phyloP scores from a whole-genome alignment of 164 flowering plant species.

The Aristolochia fimbriata region DNA sequence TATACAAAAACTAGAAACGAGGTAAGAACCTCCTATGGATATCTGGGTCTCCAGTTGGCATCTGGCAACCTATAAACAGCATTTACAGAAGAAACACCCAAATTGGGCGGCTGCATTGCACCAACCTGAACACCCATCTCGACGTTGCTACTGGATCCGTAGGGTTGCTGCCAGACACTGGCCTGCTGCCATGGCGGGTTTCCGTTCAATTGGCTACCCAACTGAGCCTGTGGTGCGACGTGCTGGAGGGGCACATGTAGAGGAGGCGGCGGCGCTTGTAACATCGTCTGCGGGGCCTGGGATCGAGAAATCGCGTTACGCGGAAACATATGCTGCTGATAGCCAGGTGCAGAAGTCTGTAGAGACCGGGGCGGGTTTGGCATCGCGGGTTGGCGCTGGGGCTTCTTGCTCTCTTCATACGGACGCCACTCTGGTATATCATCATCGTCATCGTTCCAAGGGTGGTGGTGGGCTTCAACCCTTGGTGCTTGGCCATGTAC shows the following conservation, averaged over 20 bases:
- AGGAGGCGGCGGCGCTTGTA: conserved; percentile 4
- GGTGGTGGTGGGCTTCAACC: conserved; percentile 30
- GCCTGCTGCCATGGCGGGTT: conserved; percentile 17
- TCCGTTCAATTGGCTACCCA: conserved; percentile 6
- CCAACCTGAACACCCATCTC: not conserved
- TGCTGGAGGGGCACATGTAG: conserved; percentile 6
- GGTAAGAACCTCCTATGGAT: no score
- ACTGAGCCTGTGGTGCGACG: conserved; percentile 4
- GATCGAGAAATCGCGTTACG: no score
- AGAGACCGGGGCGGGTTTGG: conserved; percentile 4
- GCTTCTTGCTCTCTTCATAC: conserved; percentile 16
- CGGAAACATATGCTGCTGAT: not conserved
- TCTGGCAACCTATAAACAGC: no score
- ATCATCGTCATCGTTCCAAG: conserved; percentile 64
- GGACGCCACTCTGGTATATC: conserved; percentile 99
- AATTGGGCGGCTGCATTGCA: no score
- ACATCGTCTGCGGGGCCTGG: conserved; percentile 3
- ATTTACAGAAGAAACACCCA: no score
- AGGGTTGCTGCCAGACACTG: conserved; percentile 10
- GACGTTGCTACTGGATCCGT: conserved; percentile 2
- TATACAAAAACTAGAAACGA: no score
- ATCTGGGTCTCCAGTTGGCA: no score
- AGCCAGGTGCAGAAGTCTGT: not conserved
- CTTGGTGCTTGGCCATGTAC: conserved; percentile 7
- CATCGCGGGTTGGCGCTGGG: conserved; percentile 12